Base-by-base conservation (phyloP, 495 filamentous ascomycete species). In the Xylaria intraflava region DNA sequence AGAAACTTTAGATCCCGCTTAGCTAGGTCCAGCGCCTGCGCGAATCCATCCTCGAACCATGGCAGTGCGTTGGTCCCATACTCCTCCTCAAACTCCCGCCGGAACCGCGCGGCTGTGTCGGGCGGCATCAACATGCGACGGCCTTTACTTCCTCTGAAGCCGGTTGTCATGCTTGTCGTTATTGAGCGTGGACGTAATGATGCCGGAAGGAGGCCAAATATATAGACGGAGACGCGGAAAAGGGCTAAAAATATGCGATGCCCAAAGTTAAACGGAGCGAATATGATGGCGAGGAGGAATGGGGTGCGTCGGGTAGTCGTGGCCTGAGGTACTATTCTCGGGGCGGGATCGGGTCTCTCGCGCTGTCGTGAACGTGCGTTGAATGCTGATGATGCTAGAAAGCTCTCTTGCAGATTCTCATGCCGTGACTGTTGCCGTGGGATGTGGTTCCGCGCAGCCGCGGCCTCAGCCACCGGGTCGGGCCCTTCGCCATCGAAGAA, bases 401-500 rank as follows among this genome's bases (percentile, higher is more conserved):
- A 61, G 57, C 76, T 80, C 61, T 88, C 78, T 51, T 85, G 75
- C 0, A 94, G 72, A 43, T 85, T 88, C 58, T 95, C 90, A 52
- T 82, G 82, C 31, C 86, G 75, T 7, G 72, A 68, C 20, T 78
- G 67, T 53, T 74, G 72, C 14, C 78, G 75, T 16, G 82, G 83
- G 46, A 81, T 74, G n/a, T 80, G 63, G 39, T 74, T 64, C 33
- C 83, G 71, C 24, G 83, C 78, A 31, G 84, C 80, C 46, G 84
- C 74, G 53, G 88, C 85, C 71, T 89, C 87, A 58, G 88, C 88
- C 6, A 92, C 73, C 5, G 82, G 85, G 64, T 95, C 88, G 31
- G 88, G 80, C 4, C 85, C 82, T 70, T 97, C 94, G 46, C 94
- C 93, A 66, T 97, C 93, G 65, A 96, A 98, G 81, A 97, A 97